Percentiles rank a stretch among this genome's conserved stretches.
Evolutionary conservation across 2,329 filamentous ascomycete genomes (phyloP).

Genomic region (Fusarium proliferatum): DNA sequence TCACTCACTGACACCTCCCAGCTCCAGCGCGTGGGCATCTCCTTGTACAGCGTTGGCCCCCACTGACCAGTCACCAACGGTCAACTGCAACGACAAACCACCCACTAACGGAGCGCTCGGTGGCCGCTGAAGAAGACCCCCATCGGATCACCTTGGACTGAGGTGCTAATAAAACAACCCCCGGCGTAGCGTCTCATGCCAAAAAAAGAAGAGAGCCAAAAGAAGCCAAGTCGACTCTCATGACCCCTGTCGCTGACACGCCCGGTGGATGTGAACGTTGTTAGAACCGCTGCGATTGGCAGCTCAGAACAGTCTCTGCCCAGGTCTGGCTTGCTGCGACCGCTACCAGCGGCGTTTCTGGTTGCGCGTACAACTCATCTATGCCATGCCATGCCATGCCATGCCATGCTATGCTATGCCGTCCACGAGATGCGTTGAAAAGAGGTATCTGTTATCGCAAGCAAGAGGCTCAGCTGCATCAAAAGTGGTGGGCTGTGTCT

Average conservation of each 20-base stretch:
- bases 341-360: conserved; percentile 27
- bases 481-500: conserved; percentile 21
- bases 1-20: conserved; percentile 3
- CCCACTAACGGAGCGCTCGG: conserved; percentile 16
- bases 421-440: conserved; percentile 35
- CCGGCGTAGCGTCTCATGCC: conserved; percentile 30
- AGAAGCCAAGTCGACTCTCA: conserved; percentile 13
- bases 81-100: conserved; percentile 7
- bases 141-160: neutral
- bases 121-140: conserved; percentile 8
- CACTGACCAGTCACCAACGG: conserved; percentile 32
- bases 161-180: conserved; percentile 33
- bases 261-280: conserved; percentile 27
- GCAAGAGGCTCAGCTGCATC: conserved; percentile 31
- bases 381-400: neutral
- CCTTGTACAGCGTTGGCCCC: conserved; percentile 19
- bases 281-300: conserved; percentile 28
- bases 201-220: conserved; percentile 26
- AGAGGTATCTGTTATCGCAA: conserved; percentile 10
- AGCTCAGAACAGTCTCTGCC: conserved; percentile 2
- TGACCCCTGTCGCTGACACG: conserved; percentile 33
- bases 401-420: neutral
- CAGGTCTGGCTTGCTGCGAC: conserved; percentile 36
- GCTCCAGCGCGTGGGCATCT: conserved; percentile 6
- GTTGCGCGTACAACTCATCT: conserved; percentile 29